Conservation (phyloP, 495 filamentous ascomycete genomes). For the Penicillium cinerascens region DNA sequence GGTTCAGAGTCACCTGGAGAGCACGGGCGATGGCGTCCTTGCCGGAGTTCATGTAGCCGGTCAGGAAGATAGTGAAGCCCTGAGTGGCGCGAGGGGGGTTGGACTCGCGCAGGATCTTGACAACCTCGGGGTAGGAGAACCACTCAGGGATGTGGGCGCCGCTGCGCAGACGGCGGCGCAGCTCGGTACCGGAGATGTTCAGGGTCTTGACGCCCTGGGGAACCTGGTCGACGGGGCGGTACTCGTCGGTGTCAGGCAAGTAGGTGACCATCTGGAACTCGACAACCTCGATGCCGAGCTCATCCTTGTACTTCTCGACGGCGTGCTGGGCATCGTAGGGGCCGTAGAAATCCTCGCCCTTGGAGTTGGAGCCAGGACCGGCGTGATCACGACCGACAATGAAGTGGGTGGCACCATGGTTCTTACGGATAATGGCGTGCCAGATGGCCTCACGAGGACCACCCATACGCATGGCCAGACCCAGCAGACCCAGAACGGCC, state of each 20-base stretch:
- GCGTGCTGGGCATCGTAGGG: constrained; percentile 98
- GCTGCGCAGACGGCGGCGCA: constrained; percentile 81
- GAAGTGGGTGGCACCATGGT: constrained; percentile 98
- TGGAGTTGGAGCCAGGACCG: constrained; percentile 93
- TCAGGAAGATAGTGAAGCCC: constrained; percentile 98
- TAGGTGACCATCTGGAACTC: constrained; percentile 99
- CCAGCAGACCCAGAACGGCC: constrained; percentile 94
- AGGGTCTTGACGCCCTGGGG: constrained; percentile 78
- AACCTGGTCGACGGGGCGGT: constrained; percentile 87
- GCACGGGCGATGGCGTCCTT: constrained; percentile 96
- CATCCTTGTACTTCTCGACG: constrained; percentile 92
- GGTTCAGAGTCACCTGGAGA: constrained; percentile 95
- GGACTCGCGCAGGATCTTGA: constrained; percentile 90
- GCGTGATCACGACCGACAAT: constrained; percentile 98
- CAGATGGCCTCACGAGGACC: constrained; percentile 97
- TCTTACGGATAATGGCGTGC: constrained; percentile 99
- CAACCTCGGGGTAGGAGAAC: constrained; percentile 99
- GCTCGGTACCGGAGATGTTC: constrained; percentile 95
- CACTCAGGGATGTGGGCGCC: constrained; percentile 95
- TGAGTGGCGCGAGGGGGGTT: constrained; percentile 84
- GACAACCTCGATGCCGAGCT: constrained; percentile 97
- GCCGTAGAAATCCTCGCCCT: constrained; percentile 95
- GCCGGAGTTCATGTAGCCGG: constrained; percentile 92
- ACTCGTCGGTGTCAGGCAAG: constrained; percentile 94
- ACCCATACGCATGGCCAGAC: constrained; percentile 98